These are phyloP conservation scores for Saccharomycopsis sp. DNA, from an alignment of 805 yeast genomes.

Conservation along the genomic window DNA sequence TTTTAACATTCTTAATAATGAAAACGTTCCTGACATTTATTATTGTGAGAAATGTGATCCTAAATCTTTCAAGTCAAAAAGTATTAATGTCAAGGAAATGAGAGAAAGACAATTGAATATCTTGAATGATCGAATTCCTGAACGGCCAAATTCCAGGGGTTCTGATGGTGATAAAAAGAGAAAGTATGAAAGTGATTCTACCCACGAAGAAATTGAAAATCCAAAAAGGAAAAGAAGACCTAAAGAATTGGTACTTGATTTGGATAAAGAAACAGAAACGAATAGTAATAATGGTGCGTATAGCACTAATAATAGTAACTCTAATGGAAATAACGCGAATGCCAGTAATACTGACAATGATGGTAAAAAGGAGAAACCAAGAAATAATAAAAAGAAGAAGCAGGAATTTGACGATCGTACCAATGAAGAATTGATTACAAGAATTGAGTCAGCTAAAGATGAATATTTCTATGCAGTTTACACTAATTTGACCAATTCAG, in stretches of 20 bases:
- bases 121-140: slow-evolving; percentile 1
- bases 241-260: slow-evolving; percentile 12
- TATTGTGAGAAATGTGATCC: slow-evolving; percentile 73
- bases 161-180: slow-evolving; percentile 22
- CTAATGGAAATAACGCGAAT: background rate
- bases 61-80: slow-evolving; percentile 32
- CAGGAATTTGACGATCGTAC: slow-evolving; percentile 21
- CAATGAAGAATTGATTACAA: slow-evolving; percentile 22
- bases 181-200: slow-evolving; percentile 31
- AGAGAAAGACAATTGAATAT: slow-evolving; percentile 25
- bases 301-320: background rate
- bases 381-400: slow-evolving; percentile 14
- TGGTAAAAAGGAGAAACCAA: slow-evolving; percentile 5
- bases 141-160: background rate
- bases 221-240: slow-evolving; percentile 18
- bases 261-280: slow-evolving; percentile 6
- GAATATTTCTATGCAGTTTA: slow-evolving; percentile 20
- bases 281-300: slow-evolving; percentile 4
- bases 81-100: slow-evolving; percentile 35
- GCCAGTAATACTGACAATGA: background rate
- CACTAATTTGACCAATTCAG: slow-evolving; percentile 22
- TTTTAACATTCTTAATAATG: slow-evolving; percentile 65
- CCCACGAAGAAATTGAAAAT: slow-evolving; percentile 20
- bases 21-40: slow-evolving; percentile 77
- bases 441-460: slow-evolving; percentile 25